Evolutionary conservation across 768 basidiomycete genomes (phyloP), one percentile per base, ranked within the genome.

Genomic region (Boletus bicolor): DNA sequence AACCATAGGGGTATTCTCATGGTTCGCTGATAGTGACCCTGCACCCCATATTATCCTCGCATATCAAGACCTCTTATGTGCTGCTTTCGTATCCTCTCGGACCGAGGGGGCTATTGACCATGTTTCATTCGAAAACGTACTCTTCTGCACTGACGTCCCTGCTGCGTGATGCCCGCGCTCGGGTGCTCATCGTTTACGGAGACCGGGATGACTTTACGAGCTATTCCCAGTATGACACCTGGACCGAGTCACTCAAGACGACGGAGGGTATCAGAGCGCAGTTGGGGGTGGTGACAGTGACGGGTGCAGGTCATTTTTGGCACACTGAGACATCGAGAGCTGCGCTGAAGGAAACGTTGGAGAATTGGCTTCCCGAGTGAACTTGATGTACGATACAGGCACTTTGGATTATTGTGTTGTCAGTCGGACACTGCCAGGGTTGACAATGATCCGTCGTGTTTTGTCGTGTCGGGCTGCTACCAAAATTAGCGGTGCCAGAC

Each of bases 1-100:
- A 39, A n/a, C n/a, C 32, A 28, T 49, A 91, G 88, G 89, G 89
- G 6, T 93, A 93, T 70, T 93, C 91, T 10, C 77, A 91, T 76
- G 91, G 91, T 1, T 83, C 87, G 2, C 75, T 93, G 34, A 84
- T 89, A 37, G 80, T 81, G 11, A 87, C 88, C 8, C 71, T 88
- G 56, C 82, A 83, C 54, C 84, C 87, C 0, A 64, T 82, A 3
- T 71, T 85, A 3, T 72, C 76, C 0, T 63, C 75, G 17, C 71
- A 73, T n/a, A 65, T 86, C 44, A 77, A 74, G 63, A 85, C 82
- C 0, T 80, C 79, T 12, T 87, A 91, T 67, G 73, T 91, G 44
- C 67, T 93, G 39, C 70, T 93, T 21, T 91, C 90, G 4, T 92
- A 93, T 64, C 91, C 91, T 0, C 72, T 92, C 5, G 81, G 84